Evolutionary conservation across 331 rosid genomes (phyloP).

Genomic region (Quercus lobata): DNA sequence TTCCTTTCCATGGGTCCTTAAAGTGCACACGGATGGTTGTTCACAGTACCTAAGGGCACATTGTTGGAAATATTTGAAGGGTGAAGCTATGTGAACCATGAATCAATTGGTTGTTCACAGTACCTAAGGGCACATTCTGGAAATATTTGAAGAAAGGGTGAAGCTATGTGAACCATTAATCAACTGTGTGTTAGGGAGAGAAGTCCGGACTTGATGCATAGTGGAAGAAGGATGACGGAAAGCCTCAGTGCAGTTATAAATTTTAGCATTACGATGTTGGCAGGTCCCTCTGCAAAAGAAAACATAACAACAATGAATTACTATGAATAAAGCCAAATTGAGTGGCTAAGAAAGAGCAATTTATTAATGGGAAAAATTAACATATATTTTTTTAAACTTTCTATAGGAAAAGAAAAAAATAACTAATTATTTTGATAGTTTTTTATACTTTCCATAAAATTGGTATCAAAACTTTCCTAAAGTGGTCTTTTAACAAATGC

Average conservation of each 20-base stretch:
- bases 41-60: slow-evolving; percentile 25
- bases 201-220: slow-evolving; percentile 22
- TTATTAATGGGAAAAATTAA: neutral
- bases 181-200: slow-evolving; percentile 24
- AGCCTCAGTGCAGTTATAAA: slow-evolving; percentile 19
- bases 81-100: slow-evolving; percentile 19
- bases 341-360: neutral
- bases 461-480: no score
- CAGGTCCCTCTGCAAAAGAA: slow-evolving; percentile 39
- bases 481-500: no score
- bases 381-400: no score
- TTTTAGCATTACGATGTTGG: slow-evolving; percentile 29
- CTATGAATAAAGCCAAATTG: slow-evolving; percentile 1
- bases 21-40: slow-evolving; percentile 11
- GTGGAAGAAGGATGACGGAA: slow-evolving; percentile 21
- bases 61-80: slow-evolving; percentile 28
- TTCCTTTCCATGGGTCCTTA: slow-evolving; percentile 21
- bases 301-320: slow-evolving; percentile 10
- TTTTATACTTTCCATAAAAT: no score
- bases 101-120: slow-evolving; percentile 16
- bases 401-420: no score
- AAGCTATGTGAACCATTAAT: slow-evolving; percentile 21
- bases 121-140: slow-evolving; percentile 19
- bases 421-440: no score
- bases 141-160: slow-evolving; percentile 24